Conservation (phyloP, 345 rosid species). For the Rhodamnia argentea region DNA sequence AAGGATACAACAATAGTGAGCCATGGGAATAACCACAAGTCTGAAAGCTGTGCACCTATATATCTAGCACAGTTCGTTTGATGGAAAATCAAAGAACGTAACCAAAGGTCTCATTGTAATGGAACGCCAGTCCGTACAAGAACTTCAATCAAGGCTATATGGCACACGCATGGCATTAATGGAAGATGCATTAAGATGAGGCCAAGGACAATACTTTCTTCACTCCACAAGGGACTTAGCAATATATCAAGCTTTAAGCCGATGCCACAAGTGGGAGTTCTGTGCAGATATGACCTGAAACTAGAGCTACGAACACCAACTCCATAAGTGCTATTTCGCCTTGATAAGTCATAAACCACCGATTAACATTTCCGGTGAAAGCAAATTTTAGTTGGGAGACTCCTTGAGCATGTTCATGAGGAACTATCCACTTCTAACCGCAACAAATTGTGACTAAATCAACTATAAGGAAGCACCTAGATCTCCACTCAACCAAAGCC, state of each 20-base stretch:
- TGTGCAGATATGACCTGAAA: not conserved
- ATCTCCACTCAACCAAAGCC: not conserved
- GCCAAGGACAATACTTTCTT: not conserved
- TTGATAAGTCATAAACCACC: not conserved
- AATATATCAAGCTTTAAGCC: not conserved
- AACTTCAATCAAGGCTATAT: not conserved
- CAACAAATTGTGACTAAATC: not conserved
- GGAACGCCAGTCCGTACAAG: not conserved
- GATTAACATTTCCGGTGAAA: not conserved
- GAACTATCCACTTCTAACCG: not conserved
- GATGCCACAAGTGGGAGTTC: not conserved
- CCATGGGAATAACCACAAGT: not conserved
- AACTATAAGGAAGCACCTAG: not conserved
- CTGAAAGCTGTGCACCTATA: not conserved
- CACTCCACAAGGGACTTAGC: not conserved
- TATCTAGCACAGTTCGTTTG: not conserved
- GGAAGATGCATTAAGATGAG: not conserved
- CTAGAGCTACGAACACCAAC: not conserved
- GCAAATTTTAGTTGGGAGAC: not conserved
- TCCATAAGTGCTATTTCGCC: not conserved
- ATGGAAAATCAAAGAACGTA: not conserved
- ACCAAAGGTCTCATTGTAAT: not conserved
- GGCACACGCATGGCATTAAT: not conserved
- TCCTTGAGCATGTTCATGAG: not conserved
- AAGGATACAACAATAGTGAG: not conserved